These are phyloP conservation scores for Syzygium syzygioides DNA, from an alignment of 441 rosid genomes.

Conservation along the genomic window DNA sequence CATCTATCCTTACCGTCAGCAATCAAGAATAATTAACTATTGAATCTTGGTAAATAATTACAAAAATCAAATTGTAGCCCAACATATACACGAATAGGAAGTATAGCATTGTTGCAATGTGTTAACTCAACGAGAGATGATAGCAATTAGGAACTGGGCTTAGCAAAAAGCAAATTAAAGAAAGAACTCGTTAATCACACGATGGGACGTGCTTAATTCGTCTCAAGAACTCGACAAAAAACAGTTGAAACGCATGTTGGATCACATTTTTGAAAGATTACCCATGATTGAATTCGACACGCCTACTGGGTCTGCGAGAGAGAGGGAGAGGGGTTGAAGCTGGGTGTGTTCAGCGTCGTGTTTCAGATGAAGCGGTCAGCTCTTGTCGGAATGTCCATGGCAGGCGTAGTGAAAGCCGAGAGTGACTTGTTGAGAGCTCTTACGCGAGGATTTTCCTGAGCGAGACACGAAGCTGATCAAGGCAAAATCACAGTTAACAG, in stretches of 20 bases:
- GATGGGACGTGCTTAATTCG: not conserved
- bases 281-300: not conserved
- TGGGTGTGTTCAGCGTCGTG: not conserved
- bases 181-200: not conserved
- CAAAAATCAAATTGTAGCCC: too few relatives aligned
- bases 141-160: too few relatives aligned
- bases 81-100: too few relatives aligned
- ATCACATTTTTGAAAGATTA: not conserved
- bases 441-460: not conserved
- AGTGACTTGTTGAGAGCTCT: not conserved
- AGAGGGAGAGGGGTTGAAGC: not conserved
- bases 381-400: not conserved
- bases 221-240: not conserved
- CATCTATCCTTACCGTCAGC: too few relatives aligned
- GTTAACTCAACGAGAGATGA: too few relatives aligned
- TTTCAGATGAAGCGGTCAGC: not conserved
- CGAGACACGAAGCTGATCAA: not conserved
- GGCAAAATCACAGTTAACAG: not conserved
- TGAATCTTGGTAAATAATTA: too few relatives aligned
- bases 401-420: not conserved
- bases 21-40: too few relatives aligned
- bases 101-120: too few relatives aligned
- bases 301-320: not conserved
- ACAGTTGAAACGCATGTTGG: not conserved
- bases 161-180: not conserved